phyloP scores from a whole-genome alignment of 352 stramenopile genomes.

The Phytophthora colocasiae region DNA sequence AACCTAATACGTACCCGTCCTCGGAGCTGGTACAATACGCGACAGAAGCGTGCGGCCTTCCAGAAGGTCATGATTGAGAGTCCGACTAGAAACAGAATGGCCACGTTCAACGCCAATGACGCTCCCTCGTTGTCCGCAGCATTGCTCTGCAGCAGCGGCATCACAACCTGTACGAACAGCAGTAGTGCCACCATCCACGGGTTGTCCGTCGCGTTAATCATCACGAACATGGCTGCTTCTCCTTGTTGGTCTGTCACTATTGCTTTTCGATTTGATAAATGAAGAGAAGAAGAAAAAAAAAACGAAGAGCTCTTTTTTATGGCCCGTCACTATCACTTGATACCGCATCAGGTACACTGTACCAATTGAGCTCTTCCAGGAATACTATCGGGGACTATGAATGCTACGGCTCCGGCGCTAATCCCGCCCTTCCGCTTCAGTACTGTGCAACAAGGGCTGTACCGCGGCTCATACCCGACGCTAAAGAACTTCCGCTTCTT shows the following conservation, averaged over 20 bases:
- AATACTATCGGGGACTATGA: constrained; percentile 24
- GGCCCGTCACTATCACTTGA: constrained; percentile 18
- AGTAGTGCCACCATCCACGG: constrained; percentile 82
- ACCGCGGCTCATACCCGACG: constrained; percentile 84
- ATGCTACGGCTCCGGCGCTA: constrained; percentile 67
- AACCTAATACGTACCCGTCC: constrained; percentile 31
- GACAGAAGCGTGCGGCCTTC: constrained; percentile 65
- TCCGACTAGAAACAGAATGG: constrained; percentile 62
- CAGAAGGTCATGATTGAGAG: constrained; percentile 63
- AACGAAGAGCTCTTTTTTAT: constrained; percentile 16
- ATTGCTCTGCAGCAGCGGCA: constrained; percentile 78
- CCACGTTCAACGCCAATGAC: constrained; percentile 59
- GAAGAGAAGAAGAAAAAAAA: constrained; percentile 13
- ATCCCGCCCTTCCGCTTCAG: constrained; percentile 91
- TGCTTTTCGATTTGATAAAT: constrained; percentile 2
- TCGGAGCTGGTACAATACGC: constrained; percentile 56
- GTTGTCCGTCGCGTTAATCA: constrained; percentile 82
- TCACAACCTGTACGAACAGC: constrained; percentile 80
- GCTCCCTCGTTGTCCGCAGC: constrained; percentile 58
- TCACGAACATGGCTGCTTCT: constrained; percentile 69
- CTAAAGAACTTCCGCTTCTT: constrained; percentile 91
- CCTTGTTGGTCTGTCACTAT: neutral
- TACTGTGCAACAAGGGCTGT: constrained; percentile 81
- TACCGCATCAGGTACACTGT: constrained; percentile 29
- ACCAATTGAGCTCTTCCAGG: constrained; percentile 8